Percentiles rank a stretch among this genome's conserved stretches.
phyloP scores from a whole-genome alignment of 2,329 filamentous ascomycete species.

The Trichoderma sp. region DNA sequence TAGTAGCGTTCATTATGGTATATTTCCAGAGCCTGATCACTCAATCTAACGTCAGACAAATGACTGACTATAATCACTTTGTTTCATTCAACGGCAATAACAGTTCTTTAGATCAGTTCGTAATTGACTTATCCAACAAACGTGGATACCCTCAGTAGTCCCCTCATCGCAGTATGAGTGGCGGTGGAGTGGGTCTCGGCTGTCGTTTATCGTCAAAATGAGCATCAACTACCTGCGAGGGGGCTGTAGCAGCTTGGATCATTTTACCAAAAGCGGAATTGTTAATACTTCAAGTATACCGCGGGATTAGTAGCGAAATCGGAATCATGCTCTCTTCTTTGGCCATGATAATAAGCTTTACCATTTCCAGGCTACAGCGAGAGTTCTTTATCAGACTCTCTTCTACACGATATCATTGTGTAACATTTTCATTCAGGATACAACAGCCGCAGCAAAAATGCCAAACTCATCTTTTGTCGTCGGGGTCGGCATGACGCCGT shows the following conservation, averaged over 20 bases:
- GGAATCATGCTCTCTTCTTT: neutral
- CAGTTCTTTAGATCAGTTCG: neutral
- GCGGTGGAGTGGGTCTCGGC: constrained; percentile 2
- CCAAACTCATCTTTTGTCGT: constrained; percentile 2
- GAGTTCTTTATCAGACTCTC: neutral
- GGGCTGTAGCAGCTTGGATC: neutral
- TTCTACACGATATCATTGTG: neutral
- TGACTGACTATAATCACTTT: too few relatives aligned
- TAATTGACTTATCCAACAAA: too few relatives aligned
- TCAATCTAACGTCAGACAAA: too few relatives aligned
- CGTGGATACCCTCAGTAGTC: neutral
- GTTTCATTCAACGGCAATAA: too few relatives aligned
- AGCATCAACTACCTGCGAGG: neutral
- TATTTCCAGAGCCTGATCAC: too few relatives aligned
- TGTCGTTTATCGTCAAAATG: constrained; percentile 13
- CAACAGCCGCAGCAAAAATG: neutral
- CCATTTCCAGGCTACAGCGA: neutral
- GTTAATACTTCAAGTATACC: neutral
- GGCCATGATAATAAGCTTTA: neutral
- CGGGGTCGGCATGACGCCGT: constrained; percentile 12
- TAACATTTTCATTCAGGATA: neutral
- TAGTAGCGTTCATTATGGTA: too few relatives aligned
- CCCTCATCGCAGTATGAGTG: neutral
- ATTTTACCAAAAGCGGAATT: neutral
- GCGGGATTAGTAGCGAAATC: neutral